These are phyloP conservation scores for Mrakia blollopis DNA, from an alignment of 768 basidiomycete species.

Conservation along the genomic window DNA sequence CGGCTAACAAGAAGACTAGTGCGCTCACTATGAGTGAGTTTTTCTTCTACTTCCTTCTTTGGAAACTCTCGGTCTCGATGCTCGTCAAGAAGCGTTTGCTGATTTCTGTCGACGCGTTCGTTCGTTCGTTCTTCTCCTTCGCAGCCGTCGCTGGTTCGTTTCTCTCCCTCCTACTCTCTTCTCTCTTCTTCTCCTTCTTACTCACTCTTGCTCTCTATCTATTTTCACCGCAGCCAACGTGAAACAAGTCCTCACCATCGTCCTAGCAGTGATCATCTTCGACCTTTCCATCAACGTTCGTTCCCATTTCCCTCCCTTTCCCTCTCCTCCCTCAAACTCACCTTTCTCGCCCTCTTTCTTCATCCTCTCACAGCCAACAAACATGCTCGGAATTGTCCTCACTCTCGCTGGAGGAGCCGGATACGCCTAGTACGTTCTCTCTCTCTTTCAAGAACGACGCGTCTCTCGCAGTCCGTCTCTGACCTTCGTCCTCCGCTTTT, in stretches of 20 bases:
- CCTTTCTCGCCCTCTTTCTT: background rate
- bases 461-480: background rate
- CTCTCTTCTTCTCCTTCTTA: background rate
- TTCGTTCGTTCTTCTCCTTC: background rate
- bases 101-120: background rate
- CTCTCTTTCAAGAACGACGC: background rate
- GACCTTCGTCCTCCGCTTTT: background rate
- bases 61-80: background rate
- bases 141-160: background rate
- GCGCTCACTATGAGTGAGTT: conserved; percentile 85
- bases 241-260: conserved; percentile 86
- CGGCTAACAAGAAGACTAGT: conserved; percentile 88
- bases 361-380: conserved; percentile 48
- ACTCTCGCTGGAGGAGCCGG: conserved; percentile 82
- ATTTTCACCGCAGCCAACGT: conserved; percentile 64
- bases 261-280: conserved; percentile 78
- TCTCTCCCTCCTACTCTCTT: background rate
- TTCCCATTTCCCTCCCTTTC: background rate
- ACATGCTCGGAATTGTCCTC: conserved; percentile 73
- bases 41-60: conserved; percentile 37
- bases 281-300: conserved; percentile 63
- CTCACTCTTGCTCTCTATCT: no score
- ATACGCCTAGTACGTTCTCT: conserved; percentile 51
- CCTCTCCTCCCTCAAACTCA: background rate
- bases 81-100: no score